Evolutionary conservation across 2,329 filamentous ascomycete genomes (phyloP), one percentile per base, ranked within the genome.

Genomic region (Fusarium nanum): DNA sequence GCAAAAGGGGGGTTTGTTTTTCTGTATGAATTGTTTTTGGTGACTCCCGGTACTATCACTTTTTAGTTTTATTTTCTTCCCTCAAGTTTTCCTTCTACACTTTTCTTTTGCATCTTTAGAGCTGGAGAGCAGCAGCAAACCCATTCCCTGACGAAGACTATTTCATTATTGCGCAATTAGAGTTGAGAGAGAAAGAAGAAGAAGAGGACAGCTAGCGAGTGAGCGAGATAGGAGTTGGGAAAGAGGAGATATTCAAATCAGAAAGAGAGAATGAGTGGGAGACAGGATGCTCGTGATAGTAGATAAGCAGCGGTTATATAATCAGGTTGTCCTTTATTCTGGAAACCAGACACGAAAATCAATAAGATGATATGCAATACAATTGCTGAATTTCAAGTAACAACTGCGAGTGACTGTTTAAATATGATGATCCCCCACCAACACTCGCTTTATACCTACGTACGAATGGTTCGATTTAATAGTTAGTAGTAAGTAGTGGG

Each of bases 81-180:
- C 72, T 66, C 72, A 41, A n/a, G 25, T 18, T 75, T 56, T 66
- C 66, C 64, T 70, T 71, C 71, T 56, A 62, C 49, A 57, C 46
- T 60, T 69, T 64, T 60, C 32, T 56, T 60, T 74, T 65, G 74
- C 72, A 75, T 76, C 50, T 69, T 74, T 77, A 75, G 75, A 77
- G 74, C 75, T 73, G 65, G 70, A 72, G 62, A 72, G 70, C 68
- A 70, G 70, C 68, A 70, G 72, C 72, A 71, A 67, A 65, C 62
- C 68, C 70, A 74, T 75, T 75, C 74, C 71, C 68, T 73, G 62
- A 74, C 63, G 70, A 73, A 70, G 54, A 66, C 63, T 58, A 64
- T 73, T 70, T 72, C 70, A 64, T 73, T 70, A 60, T 73, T 73
- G 56, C 25, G 46, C 14, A 37, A 45, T 56, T 6, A 44, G 60